A percentile compares a stretch with the other conserved stretches of the same genome.
Evolutionary conservation across 2,329 filamentous ascomycete genomes (phyloP).

Genomic region (Xylaria sp.): DNA sequence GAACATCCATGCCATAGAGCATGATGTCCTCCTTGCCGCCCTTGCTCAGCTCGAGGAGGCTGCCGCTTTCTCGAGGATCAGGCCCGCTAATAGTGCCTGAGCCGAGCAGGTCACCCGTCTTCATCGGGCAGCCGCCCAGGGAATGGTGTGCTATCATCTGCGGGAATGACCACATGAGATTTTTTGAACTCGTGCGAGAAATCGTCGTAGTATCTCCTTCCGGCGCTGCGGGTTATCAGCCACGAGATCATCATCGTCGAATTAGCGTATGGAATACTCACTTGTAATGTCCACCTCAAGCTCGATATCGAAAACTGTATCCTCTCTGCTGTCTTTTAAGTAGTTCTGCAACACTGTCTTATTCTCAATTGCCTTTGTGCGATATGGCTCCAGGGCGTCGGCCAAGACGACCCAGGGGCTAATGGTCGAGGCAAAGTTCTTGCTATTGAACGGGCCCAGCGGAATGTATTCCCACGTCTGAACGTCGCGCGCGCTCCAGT

Average conservation of each 20-base stretch:
- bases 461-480: conserved; percentile 88
- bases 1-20: conserved; percentile 53
- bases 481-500: conserved; percentile 86
- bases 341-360: conserved; percentile 52
- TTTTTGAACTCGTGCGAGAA: conserved; percentile 67
- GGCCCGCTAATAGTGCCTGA: conserved; percentile 77
- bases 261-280: conserved; percentile 48
- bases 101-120: conserved; percentile 78
- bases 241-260: not conserved
- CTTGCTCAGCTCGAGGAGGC: conserved; percentile 58
- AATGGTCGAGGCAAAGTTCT: conserved; percentile 84
- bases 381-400: conserved; percentile 74
- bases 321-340: conserved; percentile 67
- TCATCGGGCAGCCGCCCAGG: conserved; percentile 78
- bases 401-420: conserved; percentile 82
- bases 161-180: conserved; percentile 83
- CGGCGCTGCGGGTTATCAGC: conserved; percentile 49
- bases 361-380: conserved; percentile 50
- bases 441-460: conserved; percentile 82
- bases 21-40: conserved; percentile 57
- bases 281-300: conserved; percentile 72
- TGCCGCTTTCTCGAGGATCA: conserved; percentile 52
- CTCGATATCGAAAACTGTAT: conserved; percentile 74
- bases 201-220: conserved; percentile 66
- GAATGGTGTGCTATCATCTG: conserved; percentile 86